These are phyloP conservation scores for Cryptosporidium xiaoi DNA, from an alignment of 169 alveolate species.

Conservation along the genomic window DNA sequence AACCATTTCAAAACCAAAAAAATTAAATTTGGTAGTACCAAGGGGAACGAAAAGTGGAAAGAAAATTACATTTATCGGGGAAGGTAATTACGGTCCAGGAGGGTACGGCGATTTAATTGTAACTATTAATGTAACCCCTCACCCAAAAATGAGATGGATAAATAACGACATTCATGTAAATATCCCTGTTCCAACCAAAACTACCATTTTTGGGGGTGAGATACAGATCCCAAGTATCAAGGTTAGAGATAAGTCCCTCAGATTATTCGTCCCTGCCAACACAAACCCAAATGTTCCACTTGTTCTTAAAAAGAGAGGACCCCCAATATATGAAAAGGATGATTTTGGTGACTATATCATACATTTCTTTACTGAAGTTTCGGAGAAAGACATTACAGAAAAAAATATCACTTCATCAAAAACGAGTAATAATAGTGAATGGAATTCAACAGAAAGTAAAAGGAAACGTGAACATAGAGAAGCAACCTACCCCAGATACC, in stretches of 20 bases:
- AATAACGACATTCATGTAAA: conserved; percentile 90
- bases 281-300: conserved; percentile 84
- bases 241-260: conserved; percentile 21
- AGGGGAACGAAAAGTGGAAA: conserved; percentile 88
- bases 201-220: conserved; percentile 86
- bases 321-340: conserved; percentile 84
- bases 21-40: conserved; percentile 79
- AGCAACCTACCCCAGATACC: no score
- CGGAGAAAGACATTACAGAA: neutral
- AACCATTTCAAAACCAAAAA: conserved; percentile 83
- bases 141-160: conserved; percentile 85
- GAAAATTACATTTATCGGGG: conserved; percentile 87
- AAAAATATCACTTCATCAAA: no score
- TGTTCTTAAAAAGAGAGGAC: conserved; percentile 86
- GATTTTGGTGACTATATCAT: conserved; percentile 84
- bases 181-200: conserved; percentile 85
- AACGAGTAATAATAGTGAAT: neutral
- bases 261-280: conserved; percentile 78
- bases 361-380: conserved; percentile 76
- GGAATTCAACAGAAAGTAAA: neutral
- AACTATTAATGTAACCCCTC: conserved; percentile 86
- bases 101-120: conserved; percentile 87
- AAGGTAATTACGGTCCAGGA: conserved; percentile 85
- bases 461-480: neutral
- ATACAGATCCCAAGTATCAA: conserved; percentile 84